Evolutionary conservation across 768 basidiomycete genomes (phyloP), one percentile per base, ranked within the genome.

Genomic region (Mycena vulgaris): DNA sequence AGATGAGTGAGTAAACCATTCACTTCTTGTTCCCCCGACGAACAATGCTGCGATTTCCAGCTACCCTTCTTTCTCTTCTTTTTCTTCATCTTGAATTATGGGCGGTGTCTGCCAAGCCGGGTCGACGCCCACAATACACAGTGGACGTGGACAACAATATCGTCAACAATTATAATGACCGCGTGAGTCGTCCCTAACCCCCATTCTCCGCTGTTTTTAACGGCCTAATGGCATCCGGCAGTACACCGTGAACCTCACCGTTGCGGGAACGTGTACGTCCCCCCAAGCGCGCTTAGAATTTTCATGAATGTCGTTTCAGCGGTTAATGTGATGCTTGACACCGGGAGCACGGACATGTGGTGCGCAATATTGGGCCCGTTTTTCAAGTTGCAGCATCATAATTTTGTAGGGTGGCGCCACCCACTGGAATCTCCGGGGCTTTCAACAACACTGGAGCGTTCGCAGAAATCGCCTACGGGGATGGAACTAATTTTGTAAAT

Each of bases 261-360:
- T 72, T 14, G 67, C 57, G 39, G 71, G 71, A 27, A 69, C 68
- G 28, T 7, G 70, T 68, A 42, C 47, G 66, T 68, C 27, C n/a
- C 4, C 53, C 10, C 13, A 6, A 30, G 31, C 7, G 16, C 49
- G 13, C 25, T 30, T 19, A 13, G 40, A 27, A 28, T 33, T 5
- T 16, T 4, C 5, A 3, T 52, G 30, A 40, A 68, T 35, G 30
- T 25, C 6, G 61, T 33, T 16, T 42, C 47, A 80, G 79, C 74
- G 39, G 77, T 82, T 8, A 63, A 73, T 59, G 79, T 82, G 5
- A 80, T 77, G 3, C 77, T 84, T n/a, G 82, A 84, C 58, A 84
- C 82, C 0, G 83, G 82, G 42, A 81, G 80, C 40, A 81, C 83
- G 11, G 83, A 84, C 64, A 72, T 81, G 60, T 83, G 82, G 82